Evolutionary conservation across 2,329 filamentous ascomycete species (phyloP).

Genomic region (Phyllachora maydis): DNA sequence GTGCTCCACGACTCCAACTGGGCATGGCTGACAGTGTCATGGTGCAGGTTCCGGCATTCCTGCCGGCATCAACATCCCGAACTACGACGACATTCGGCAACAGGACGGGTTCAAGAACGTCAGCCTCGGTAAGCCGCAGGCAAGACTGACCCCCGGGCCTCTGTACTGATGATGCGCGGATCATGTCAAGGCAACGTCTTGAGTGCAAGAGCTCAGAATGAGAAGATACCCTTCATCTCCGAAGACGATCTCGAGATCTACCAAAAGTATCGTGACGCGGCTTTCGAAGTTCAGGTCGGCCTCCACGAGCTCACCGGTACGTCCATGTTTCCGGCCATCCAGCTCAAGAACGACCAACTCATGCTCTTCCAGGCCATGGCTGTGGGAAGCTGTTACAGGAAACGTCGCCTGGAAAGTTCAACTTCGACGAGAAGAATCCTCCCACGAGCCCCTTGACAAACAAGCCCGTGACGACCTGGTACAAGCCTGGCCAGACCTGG

Average conservation of each 20-base stretch:
- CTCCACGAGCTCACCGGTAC: constrained; percentile 61
- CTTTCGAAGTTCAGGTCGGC: constrained; percentile 91
- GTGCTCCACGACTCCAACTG: too few species aligned
- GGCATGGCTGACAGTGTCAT: too few species aligned
- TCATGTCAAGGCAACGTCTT: constrained; percentile 50
- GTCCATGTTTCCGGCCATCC: constrained; percentile 2
- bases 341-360: constrained; percentile 1
- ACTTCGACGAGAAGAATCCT: constrained; percentile 70
- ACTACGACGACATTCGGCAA: constrained; percentile 62
- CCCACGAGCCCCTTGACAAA: constrained; percentile 62
- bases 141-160: too few species aligned
- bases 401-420: constrained; percentile 60
- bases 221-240: constrained; percentile 79
- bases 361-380: constrained; percentile 43
- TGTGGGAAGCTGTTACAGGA: constrained; percentile 90
- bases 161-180: too few species aligned
- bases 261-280: constrained; percentile 62
- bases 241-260: constrained; percentile 60
- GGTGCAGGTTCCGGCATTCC: constrained; percentile 39
- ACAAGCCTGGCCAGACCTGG: constrained; percentile 92
- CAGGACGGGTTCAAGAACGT: constrained; percentile 83
- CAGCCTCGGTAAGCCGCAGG: constrained; percentile 35
- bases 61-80: constrained; percentile 47
- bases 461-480: constrained; percentile 67
- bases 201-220: constrained; percentile 75